Evolutionary conservation across 179 eudicot species (phyloP).

Genomic region (Pouteria campechiana): DNA sequence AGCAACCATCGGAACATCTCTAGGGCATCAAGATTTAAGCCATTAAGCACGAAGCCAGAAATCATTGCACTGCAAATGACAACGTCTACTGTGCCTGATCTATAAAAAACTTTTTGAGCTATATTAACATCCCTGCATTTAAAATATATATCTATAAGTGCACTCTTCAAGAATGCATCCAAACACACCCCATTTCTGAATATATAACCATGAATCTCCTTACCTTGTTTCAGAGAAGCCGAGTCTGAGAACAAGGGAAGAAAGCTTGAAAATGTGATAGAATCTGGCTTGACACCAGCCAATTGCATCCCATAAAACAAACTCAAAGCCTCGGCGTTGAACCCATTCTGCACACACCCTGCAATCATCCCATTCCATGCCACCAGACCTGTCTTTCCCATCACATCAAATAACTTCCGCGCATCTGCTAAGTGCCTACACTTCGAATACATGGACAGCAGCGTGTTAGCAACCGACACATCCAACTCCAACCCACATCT

Average conservation of each 20-base stretch:
- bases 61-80: constrained; percentile 49
- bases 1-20: constrained; percentile 26
- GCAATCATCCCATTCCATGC: constrained; percentile 69
- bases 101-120: constrained; percentile 28
- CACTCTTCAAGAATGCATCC: constrained; percentile 55
- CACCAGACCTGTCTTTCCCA: constrained; percentile 21
- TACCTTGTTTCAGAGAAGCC: constrained; percentile 24
- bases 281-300: constrained; percentile 36
- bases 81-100: constrained; percentile 21
- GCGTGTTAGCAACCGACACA: constrained; percentile 40
- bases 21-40: constrained; percentile 36
- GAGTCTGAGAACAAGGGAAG: constrained; percentile 38
- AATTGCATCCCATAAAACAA: constrained; percentile 38
- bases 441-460: constrained; percentile 62
- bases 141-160: constrained; percentile 66
- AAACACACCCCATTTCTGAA: constrained; percentile 25
- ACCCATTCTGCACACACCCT: constrained; percentile 47
- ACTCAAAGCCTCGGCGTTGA: constrained; percentile 26
- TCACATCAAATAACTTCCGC: constrained; percentile 27
- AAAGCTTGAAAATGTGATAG: constrained; percentile 45
- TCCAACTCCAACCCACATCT: constrained; percentile 42
- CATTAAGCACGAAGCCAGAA: constrained; percentile 44
- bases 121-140: constrained; percentile 30
- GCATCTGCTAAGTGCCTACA: constrained; percentile 26
- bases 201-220: constrained; percentile 45